Conservation (phyloP, 345 rosid genomes). For the Citrus maxima region DNA sequence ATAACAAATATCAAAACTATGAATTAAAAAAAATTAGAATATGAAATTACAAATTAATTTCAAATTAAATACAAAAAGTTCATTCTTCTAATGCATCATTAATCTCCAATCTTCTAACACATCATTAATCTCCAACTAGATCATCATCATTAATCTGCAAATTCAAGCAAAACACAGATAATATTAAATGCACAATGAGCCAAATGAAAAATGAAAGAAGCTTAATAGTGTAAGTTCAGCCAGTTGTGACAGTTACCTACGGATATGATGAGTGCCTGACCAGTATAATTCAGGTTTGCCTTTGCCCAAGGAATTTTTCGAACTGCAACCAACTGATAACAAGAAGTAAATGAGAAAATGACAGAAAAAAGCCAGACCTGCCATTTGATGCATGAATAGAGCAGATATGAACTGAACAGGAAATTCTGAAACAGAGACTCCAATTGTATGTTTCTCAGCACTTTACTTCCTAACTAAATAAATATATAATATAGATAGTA, state of each 20-base stretch:
- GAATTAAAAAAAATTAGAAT: no score
- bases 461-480: not conserved
- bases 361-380: not conserved
- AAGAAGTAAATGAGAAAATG: not conserved
- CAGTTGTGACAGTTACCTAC: constrained; percentile 36
- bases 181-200: no score
- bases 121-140: no score
- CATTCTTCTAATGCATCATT: no score
- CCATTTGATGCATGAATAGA: not conserved
- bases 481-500: not conserved
- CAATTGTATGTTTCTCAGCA: not conserved
- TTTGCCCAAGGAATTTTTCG: constrained; percentile 71
- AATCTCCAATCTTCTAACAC: no score
- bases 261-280: constrained; percentile 69
- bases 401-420: not conserved
- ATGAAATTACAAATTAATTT: no score
- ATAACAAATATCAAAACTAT: no score
- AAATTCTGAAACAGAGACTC: not conserved
- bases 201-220: not conserved
- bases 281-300: constrained; percentile 68
- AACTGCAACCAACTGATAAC: constrained; percentile 42
- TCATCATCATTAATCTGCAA: no score
- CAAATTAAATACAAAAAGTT: no score
- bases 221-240: not conserved
- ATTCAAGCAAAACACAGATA: no score